Base-by-base conservation (phyloP, 2,329 filamentous ascomycete genomes). In the Penicillium sp. region DNA sequence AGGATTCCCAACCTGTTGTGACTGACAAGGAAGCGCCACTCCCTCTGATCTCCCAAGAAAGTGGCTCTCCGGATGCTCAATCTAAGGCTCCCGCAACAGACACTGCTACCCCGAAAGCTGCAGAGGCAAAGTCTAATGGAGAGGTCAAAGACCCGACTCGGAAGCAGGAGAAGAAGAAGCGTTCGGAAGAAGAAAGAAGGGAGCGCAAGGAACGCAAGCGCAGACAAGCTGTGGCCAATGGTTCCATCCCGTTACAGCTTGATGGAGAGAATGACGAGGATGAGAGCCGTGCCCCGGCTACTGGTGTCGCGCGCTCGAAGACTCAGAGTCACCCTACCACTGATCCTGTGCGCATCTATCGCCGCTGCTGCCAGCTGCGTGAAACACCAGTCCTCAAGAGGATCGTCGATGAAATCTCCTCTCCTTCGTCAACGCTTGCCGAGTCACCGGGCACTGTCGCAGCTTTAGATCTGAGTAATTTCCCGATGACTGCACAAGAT, bases 151-250 rank as follows among this genome's bases (percentile, higher is more conserved):
- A 84, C 76, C 78, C 77, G 35, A 87, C 81, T 7, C 88, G 88
- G 68, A 97, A 96, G 77, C 95, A 92, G 75, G 93, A 97, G 71
- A 97, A 96, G 82, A 97, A 97, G 78, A 96, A 96, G 79, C 88
- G 89, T 65, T 96, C 91, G 41, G 94, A 97, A 72, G 92, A 94
- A 60, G 94, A 97, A 75, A 84, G 93, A 43, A 96, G 96, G 72
- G 91, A 95, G 60, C 86, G 93, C 55, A 96, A 96, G 73, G 93
- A 97, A 76, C 91, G 91, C 76, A 94, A 91, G 72, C 84, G 92
- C 62, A 87, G 86, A 71, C 86, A 91, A 66, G 94, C 93, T 24
- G 91, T 96, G 71, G 91, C 91, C 58, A 96, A 95, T 72, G 94
- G 94, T 9, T 85, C 86, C 9, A 85, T 96, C 58, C 94, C 93